Evolutionary conservation across 2,329 filamentous ascomycete species (phyloP).

Genomic region (Phyllosticta citriasiana): DNA sequence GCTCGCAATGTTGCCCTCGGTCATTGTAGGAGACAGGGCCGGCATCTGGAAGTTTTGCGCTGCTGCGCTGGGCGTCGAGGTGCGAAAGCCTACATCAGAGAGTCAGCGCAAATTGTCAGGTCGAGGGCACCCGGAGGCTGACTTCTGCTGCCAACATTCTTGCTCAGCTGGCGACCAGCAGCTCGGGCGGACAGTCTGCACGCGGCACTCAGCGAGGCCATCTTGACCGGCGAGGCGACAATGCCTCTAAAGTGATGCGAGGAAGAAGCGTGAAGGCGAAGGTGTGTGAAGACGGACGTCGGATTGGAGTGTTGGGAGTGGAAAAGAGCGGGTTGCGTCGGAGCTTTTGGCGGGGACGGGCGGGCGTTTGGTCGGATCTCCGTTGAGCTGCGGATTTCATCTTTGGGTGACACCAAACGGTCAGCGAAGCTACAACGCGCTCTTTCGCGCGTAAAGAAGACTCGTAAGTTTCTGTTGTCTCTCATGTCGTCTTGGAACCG

Average conservation of each 20-base stretch:
- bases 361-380: conserved; percentile 2
- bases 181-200: conserved; percentile 55
- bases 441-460: neutral
- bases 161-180: conserved; percentile 43
- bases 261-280: neutral
- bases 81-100: conserved; percentile 48
- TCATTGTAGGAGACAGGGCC: conserved; percentile 86
- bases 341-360: conserved; percentile 8
- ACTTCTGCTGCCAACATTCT: conserved; percentile 50
- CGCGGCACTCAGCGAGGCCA: conserved; percentile 58
- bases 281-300: neutral
- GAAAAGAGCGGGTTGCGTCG: conserved; percentile 1
- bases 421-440: neutral
- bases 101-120: conserved; percentile 3
- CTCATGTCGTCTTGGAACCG: neutral
- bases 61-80: conserved; percentile 53
- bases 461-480: neutral
- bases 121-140: conserved; percentile 21
- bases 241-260: conserved; percentile 5
- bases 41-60: conserved; percentile 89
- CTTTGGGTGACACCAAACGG: neutral
- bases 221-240: conserved; percentile 22
- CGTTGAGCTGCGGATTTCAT: conserved; percentile 7
- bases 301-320: conserved; percentile 9
- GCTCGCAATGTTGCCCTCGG: conserved; percentile 74